A percentile compares a stretch with the other conserved stretches of the same genome.
Conservation (phyloP, 1,139 yeast genomes). For the Meyerozyma guilliermondii region DNA sequence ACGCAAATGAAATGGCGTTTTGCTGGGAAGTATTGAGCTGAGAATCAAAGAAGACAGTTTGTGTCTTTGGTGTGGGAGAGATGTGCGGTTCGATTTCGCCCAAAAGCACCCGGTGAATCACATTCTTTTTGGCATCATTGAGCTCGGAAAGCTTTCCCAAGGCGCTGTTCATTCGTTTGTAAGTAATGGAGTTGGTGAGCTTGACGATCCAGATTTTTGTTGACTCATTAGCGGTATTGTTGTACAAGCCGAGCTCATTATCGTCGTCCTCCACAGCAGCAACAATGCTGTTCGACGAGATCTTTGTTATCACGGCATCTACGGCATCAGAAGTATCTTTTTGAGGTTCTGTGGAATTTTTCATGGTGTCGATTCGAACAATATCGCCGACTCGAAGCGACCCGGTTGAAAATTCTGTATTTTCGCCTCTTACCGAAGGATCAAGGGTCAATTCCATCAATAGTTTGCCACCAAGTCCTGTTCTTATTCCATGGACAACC, state of each 20-base stretch:
- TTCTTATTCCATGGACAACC: constrained; percentile 51
- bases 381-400: constrained; percentile 77
- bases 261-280: constrained; percentile 60
- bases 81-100: constrained; percentile 34
- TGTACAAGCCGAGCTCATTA: constrained; percentile 36
- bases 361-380: constrained; percentile 46
- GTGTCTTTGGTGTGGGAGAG: constrained; percentile 10
- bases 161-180: constrained; percentile 76
- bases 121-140: constrained; percentile 24
- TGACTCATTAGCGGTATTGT: constrained; percentile 33
- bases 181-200: constrained; percentile 64
- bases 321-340: constrained; percentile 21
- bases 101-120: constrained; percentile 39
- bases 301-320: constrained; percentile 60
- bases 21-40: constrained; percentile 66
- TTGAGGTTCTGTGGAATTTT: constrained; percentile 14
- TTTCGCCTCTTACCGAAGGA: constrained; percentile 39
- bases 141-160: constrained; percentile 62
- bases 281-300: constrained; percentile 40
- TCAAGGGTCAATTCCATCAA: constrained; percentile 64
- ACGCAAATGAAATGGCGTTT: constrained; percentile 36
- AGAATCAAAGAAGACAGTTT: constrained; percentile 38
- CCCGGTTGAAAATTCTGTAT: constrained; percentile 46
- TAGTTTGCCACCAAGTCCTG: constrained; percentile 79
- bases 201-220: constrained; percentile 58